These are phyloP conservation scores for Plasmodium chabaudi DNA, from an alignment of 169 alveolate species.

Conservation along the genomic window DNA sequence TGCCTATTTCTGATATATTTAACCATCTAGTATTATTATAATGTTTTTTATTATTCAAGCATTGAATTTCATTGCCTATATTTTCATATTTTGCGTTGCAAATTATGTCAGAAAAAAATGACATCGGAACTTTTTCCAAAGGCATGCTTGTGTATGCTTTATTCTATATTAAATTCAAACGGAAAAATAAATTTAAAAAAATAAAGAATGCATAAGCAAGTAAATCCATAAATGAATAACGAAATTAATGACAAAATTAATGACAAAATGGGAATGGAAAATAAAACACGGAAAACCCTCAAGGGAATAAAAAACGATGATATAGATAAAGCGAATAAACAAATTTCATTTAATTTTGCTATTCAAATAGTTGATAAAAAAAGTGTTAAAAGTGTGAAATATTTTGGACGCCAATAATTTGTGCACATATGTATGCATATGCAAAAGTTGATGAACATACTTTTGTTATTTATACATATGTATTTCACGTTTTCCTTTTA, in stretches of 20 bases:
- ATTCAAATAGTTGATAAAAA: too few relatives aligned
- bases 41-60: neutral
- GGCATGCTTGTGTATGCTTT: constrained; percentile 25
- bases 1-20: constrained; percentile 25
- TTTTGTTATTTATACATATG: too few relatives aligned
- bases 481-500: too few relatives aligned
- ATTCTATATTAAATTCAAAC: neutral
- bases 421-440: too few relatives aligned
- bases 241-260: too few relatives aligned
- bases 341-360: too few relatives aligned
- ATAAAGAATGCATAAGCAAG: neutral
- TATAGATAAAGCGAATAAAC: too few relatives aligned
- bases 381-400: too few relatives aligned
- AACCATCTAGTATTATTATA: constrained; percentile 19
- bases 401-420: too few relatives aligned
- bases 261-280: neutral
- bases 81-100: constrained; percentile 23
- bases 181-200: neutral
- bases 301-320: too few relatives aligned
- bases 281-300: neutral
- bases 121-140: constrained; percentile 45
- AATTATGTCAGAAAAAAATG: constrained; percentile 20
- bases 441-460: too few relatives aligned
- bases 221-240: neutral
- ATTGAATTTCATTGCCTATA: neutral